Conservation (phyloP, 2,329 filamentous ascomycete genomes). For the Penicillium sp. region DNA sequence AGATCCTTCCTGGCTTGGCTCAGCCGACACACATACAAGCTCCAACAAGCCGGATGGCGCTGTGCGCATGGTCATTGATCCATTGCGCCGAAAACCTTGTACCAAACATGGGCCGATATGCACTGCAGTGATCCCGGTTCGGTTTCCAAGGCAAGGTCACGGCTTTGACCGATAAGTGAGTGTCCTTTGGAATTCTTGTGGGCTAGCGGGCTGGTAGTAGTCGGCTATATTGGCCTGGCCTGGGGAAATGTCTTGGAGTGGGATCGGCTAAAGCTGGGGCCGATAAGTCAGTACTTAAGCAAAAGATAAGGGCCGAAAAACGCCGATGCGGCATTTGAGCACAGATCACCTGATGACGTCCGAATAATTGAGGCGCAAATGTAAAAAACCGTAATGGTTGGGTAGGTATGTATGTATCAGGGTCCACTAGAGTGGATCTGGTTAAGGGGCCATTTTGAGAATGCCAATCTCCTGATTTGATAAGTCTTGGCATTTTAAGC, state of each 20-base stretch:
- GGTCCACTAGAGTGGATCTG: constrained; percentile 3
- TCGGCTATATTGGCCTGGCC: neutral
- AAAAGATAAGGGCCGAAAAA: neutral
- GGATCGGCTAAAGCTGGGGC: neutral
- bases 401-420: too few relatives aligned
- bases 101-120: constrained; percentile 1
- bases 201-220: neutral
- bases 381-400: neutral
- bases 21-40: constrained; percentile 2
- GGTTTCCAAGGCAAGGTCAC: neutral
- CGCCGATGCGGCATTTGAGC: neutral
- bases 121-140: neutral
- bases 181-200: neutral
- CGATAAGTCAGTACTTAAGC: neutral
- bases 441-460: neutral
- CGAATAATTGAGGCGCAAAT: neutral
- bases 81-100: constrained; percentile 3
- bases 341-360: neutral
- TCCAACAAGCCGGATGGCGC: constrained; percentile 2
- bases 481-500: neutral
- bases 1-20: constrained; percentile 17
- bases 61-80: constrained; percentile 7
- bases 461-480: neutral
- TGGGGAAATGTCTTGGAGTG: neutral
- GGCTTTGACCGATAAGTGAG: neutral